Evolutionary conservation across 2,329 filamentous ascomycete genomes (phyloP), one percentile per base, ranked within the genome.

Genomic region (Arthroderma sp.): DNA sequence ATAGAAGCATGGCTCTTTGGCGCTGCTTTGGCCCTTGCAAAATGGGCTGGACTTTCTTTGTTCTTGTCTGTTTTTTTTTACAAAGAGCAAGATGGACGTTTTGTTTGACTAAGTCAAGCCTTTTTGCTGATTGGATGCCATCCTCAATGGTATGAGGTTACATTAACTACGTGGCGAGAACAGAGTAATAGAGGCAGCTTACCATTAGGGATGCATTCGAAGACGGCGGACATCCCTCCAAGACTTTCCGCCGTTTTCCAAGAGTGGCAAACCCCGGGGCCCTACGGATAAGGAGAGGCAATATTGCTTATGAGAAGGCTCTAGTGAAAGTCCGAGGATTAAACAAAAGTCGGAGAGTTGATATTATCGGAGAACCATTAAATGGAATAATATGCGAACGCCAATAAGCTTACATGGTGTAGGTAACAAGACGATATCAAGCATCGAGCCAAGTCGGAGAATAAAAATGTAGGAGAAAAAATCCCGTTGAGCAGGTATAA

Each of bases 351-450:
- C 13, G 21, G 23, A 25, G 21, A 25, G 41, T 2, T 47, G 19
- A 13, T 23, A 47, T 47, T 47, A 47, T 47, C 13, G 21, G 23
- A 15, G 41, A 15, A 19, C 19, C 41, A 25, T 51, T 51, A 51
- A 25, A 51, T 17, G 23, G 4, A 51, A n/a, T 6, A 19, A 31
- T 51, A 51, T 51, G 28, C 13, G 9, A 33, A 51, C 25, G 28
- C 47, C 47, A 33, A 33, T 51, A 51, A 51, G 47, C 28, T 33
- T 51, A 51, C 47, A 51, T 51, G 25, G 28, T 19, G 47, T 31
- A 28, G n/a, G 21, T 31, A 25, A 49, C 43, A 28, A 51, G n/a
- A 49, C 11, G 21, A 51, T 31, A 33, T 51, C n/a, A 33, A 17
- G 47, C 23, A 49, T 51, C 25, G 17, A 17, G n/a, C 23, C 3